Base-by-base conservation (phyloP, 2,329 filamentous ascomycete species). In the Juglanconis oblonga region DNA sequence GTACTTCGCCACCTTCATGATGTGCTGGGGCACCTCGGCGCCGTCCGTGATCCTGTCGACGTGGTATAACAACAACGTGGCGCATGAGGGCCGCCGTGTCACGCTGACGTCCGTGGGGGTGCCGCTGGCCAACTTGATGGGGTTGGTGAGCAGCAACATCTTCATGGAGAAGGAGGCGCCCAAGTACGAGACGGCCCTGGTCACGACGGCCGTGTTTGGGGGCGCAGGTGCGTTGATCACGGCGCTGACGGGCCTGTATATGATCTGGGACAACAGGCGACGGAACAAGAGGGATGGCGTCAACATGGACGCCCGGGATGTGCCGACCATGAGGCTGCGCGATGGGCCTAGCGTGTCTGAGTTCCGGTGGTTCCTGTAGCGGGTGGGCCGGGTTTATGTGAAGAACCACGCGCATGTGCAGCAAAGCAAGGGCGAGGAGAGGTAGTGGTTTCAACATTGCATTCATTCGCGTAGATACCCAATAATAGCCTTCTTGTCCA, bases 31-130 rank as follows among this genome's bases (percentile, higher is more conserved):
- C 14, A 91, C 88, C 0, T 87, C 86, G 1, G 89, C 89, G 0
- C 89, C 90, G 0, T 89, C 85, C 0, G 89, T 92, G 8, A 77
- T 93, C 11, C 77, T 87, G 76, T 86, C 65, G 78, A 85, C 59
- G 33, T 77, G 70, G 87, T 92, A 92, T 75, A 93, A 91, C 75
- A 93, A 93, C 77, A 94, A 94, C 70, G 83, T 92, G 58, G 89
- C 89, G 1, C 83, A 93, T 67, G 90, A 93, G 72, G 87, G 87
- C 59, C 84, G 86, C 42, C 86, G 90, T 51, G 80, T 91, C 5
- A 79, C 87, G 0, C 77, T 92, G 13, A 92, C 89, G 0, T 87
- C 85, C 33, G 81, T 92, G 17, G 88, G 87, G 31, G 89, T 93
- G 0, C 89, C 90, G 0, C 71, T 91, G 9, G 90, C 89, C 3